phyloP scores from a whole-genome alignment of 768 basidiomycete genomes.

The Asterophora parasitica region DNA sequence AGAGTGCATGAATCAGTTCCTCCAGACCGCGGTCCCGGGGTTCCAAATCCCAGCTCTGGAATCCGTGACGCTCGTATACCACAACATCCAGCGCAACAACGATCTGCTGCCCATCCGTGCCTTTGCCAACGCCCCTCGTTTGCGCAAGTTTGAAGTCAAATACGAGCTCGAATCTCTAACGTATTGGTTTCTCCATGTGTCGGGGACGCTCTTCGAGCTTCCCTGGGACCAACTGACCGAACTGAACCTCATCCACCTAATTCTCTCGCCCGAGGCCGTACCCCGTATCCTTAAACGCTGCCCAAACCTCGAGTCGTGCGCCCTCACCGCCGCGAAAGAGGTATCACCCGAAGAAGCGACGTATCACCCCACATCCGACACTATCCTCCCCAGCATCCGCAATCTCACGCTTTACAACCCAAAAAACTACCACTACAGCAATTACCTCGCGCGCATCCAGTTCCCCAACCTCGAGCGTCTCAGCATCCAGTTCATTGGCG shows the following conservation, averaged over 20 bases:
- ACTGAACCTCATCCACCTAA: conserved; percentile 9
- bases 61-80: conserved; percentile 6
- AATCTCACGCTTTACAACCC: conserved; percentile 11
- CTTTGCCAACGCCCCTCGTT: not conserved
- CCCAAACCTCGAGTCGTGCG: not conserved
- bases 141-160: conserved; percentile 7
- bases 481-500: not conserved
- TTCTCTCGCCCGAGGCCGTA: not conserved
- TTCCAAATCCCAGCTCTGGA: conserved; percentile 2
- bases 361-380: not conserved
- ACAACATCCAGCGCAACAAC: not conserved
- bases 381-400: conserved; percentile 6
- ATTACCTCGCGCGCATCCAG: conserved; percentile 6
- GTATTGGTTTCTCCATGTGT: not conserved
- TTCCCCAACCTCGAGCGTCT: conserved; percentile 11
- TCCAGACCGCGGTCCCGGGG: not conserved
- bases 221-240: conserved; percentile 12
- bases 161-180: not conserved
- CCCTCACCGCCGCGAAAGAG: conserved; percentile 8
- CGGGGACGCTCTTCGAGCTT: not conserved
- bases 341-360: not conserved
- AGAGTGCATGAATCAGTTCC: conserved; percentile 7
- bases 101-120: not conserved
- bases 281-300: conserved; percentile 5
- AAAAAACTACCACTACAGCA: conserved; percentile 9